Evolutionary conservation across 768 basidiomycete species (phyloP).

Genomic region (Kwoniella dejecticola): DNA sequence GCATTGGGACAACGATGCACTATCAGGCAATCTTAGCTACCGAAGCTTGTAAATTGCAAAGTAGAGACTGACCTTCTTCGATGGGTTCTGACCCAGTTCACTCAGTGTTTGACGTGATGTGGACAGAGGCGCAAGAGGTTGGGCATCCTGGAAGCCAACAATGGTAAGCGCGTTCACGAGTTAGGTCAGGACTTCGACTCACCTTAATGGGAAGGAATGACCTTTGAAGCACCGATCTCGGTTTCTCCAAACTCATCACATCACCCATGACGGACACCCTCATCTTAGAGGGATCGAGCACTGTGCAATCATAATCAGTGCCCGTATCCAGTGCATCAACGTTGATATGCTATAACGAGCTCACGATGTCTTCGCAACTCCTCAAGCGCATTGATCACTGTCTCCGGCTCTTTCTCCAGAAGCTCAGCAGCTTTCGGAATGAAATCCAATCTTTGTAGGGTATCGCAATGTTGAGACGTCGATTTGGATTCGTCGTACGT

Average conservation of each 20-base stretch:
- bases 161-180: not conserved
- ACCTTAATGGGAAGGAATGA: constrained; percentile 72
- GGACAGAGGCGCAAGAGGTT: constrained; percentile 67
- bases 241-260: constrained; percentile 68
- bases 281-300: constrained; percentile 76
- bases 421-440: constrained; percentile 71
- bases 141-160: constrained; percentile 21
- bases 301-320: constrained; percentile 57
- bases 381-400: constrained; percentile 73
- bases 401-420: constrained; percentile 71
- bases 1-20: constrained; percentile 76
- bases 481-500: constrained; percentile 68
- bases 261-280: constrained; percentile 92
- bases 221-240: constrained; percentile 72
- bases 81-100: constrained; percentile 70
- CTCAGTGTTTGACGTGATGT: constrained; percentile 71
- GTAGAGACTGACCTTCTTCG: constrained; percentile 63
- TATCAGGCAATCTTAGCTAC: constrained; percentile 3
- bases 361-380: constrained; percentile 69
- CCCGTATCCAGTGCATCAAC: not conserved
- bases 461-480: constrained; percentile 66
- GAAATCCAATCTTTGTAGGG: constrained; percentile 76
- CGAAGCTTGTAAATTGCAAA: not conserved
- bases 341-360: constrained; percentile 51
- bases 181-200: constrained; percentile 30